Conservation (phyloP, 1,284 basidiomycete species). For the Anthracocystis walkeri region DNA sequence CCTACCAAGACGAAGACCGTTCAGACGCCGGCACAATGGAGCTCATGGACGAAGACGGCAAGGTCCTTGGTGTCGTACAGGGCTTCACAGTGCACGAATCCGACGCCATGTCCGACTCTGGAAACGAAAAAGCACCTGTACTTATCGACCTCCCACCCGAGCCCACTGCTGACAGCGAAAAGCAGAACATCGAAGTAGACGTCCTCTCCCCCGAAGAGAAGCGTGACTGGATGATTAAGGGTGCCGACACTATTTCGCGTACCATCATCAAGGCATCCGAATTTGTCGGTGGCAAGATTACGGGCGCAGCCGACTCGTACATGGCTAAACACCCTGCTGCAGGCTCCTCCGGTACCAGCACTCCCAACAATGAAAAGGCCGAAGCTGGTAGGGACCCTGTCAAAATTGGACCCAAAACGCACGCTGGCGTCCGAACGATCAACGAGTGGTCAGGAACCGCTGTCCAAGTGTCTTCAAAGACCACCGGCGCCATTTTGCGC, state of each 20-base stretch:
- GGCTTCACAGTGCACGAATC: constrained; percentile 49
- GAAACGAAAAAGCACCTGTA: constrained; percentile 59
- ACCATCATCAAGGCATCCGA: constrained; percentile 63
- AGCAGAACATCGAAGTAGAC: constrained; percentile 38
- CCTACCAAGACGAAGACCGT: constrained; percentile 48
- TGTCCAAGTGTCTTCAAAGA: constrained; percentile 55
- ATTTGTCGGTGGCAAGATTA: constrained; percentile 53
- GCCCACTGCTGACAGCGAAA: constrained; percentile 24
- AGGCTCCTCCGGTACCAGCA: constrained; percentile 28
- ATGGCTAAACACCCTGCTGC: constrained; percentile 35
- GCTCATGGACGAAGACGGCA: constrained; percentile 58
- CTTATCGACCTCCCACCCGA: constrained; percentile 54
- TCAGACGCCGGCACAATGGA: constrained; percentile 50
- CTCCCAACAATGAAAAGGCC: constrained; percentile 29
- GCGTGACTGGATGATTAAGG: constrained; percentile 54
- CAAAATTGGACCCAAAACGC: constrained; percentile 33
- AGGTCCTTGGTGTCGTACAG: constrained; percentile 51
- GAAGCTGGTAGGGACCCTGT: constrained; percentile 30
- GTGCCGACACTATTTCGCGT: constrained; percentile 61
- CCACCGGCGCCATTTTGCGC: constrained; percentile 61
- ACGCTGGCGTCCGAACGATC: constrained; percentile 27
- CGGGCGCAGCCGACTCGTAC: constrained; percentile 57
- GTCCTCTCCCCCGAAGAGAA: constrained; percentile 41
- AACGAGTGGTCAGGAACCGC: constrained; percentile 47
- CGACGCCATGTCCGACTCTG: constrained; percentile 42